These are phyloP conservation scores for Amoebophrya sp. DNA, from an alignment of 169 alveolate genomes.

Conservation along the genomic window DNA sequence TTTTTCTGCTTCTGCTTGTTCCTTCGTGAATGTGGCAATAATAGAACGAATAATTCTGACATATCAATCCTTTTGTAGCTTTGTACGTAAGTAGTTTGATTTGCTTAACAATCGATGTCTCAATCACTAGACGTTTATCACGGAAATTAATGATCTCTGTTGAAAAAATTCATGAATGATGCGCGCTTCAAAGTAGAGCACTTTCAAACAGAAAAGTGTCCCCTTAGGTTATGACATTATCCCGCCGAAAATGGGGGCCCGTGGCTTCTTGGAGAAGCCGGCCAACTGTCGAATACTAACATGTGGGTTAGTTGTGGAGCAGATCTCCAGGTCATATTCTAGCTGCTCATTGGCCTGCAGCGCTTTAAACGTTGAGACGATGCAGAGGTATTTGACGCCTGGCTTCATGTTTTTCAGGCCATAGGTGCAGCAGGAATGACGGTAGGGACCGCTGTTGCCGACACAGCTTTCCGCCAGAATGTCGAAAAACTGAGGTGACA, in stretches of 20 bases:
- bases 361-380: background rate
- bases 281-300: background rate
- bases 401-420: background rate
- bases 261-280: background rate
- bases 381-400: background rate
- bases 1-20: no score
- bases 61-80: no score
- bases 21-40: no score
- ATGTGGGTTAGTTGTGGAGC: background rate
- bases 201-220: no score
- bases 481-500: background rate
- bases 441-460: slow-evolving; percentile 16
- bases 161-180: no score
- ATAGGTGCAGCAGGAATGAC: background rate
- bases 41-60: no score
- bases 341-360: background rate
- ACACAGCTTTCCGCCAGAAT: background rate
- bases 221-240: no score
- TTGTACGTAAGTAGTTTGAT: no score
- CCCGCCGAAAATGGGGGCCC: background rate
- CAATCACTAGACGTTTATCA: no score
- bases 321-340: background rate
- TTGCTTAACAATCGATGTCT: no score
- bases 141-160: no score
- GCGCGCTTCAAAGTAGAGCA: no score